Conservation (phyloP, 1,284 basidiomycete genomes). For the Rhodotorula sp. region DNA sequence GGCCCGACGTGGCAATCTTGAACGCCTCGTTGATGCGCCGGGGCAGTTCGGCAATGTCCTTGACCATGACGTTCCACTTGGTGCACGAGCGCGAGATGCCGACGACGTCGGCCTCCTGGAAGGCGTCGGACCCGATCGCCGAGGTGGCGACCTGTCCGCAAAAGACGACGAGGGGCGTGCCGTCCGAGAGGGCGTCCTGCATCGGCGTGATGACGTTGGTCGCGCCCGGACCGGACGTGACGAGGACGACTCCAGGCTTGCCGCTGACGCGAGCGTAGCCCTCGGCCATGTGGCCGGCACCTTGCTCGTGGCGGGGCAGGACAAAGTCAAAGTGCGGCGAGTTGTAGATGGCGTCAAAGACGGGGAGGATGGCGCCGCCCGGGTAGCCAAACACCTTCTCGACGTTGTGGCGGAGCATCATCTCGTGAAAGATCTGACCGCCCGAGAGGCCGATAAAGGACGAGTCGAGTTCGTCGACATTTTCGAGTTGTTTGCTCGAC, state of each 20-base stretch:
- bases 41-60: slow-evolving; percentile 91
- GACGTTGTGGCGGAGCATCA: slow-evolving; percentile 96
- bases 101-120: slow-evolving; percentile 96
- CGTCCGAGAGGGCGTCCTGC: slow-evolving; percentile 95
- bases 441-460: slow-evolving; percentile 88
- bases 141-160: slow-evolving; percentile 96
- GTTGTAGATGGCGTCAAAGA: slow-evolving; percentile 97
- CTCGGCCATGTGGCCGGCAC: slow-evolving; percentile 89
- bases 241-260: slow-evolving; percentile 94
- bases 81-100: slow-evolving; percentile 96
- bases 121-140: slow-evolving; percentile 95
- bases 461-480: slow-evolving; percentile 48
- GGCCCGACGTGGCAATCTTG: slow-evolving; percentile 95
- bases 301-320: slow-evolving; percentile 94
- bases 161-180: slow-evolving; percentile 92
- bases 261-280: slow-evolving; percentile 97
- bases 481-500: slow-evolving; percentile 18
- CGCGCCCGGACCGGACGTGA: slow-evolving; percentile 95
- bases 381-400: slow-evolving; percentile 98
- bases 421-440: slow-evolving; percentile 97
- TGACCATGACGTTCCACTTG: slow-evolving; percentile 99
- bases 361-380: slow-evolving; percentile 87
- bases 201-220: slow-evolving; percentile 98
- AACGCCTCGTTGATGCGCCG: slow-evolving; percentile 97
- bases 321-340: slow-evolving; percentile 94